Base-by-base conservation (phyloP, 139 green algal genomes). In the Haematococcus sp. region DNA sequence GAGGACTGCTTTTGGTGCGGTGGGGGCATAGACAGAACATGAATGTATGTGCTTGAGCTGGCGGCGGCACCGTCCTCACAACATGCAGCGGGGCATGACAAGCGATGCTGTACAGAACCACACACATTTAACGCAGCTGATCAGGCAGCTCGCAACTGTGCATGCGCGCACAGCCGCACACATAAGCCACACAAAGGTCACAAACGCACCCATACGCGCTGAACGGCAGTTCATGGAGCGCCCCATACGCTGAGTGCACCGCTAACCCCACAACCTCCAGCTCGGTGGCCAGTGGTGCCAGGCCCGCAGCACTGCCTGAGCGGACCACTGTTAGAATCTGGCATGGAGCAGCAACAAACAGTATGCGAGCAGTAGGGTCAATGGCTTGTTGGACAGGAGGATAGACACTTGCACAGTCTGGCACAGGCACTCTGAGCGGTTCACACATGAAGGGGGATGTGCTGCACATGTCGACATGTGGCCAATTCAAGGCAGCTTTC, bases 191-290 rank as follows among this genome's bases (percentile, higher is more conserved):
- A 11, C 40, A 7, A 7, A 11, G 7, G 40, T 19, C 7, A 19
- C 40, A 7, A 49, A 11, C 66, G 34, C 30, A 72, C 66, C 66
- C 91, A 78, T 90, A 96, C 19, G 89, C 77, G 63, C 70, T 93
- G 77, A 96, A 91, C 7, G 91, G 82, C 49, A 96, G 76, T 5
- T 72, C 79, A 30, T 84, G 77, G 15, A 91, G 63, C 63, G 79
- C 86, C 63, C 91, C 91, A 67, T 96, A 96, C 22, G 87, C 68
- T 3, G 83, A 75, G 44, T 87, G 77, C 4, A 96, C 81, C 17
- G 84, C 66, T 4, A 92, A 79, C 4, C 74, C 90, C 44, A 90
- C 76, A 3, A 87, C 87, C 68, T 96, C 91, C 25, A 95, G 81
- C 74, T 96, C 91, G 63, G 92, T 92, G 1, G 88, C 86, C 0